Conservation (phyloP, 2,329 filamentous ascomycete genomes). For the Aureobasidium mangrovei region DNA sequence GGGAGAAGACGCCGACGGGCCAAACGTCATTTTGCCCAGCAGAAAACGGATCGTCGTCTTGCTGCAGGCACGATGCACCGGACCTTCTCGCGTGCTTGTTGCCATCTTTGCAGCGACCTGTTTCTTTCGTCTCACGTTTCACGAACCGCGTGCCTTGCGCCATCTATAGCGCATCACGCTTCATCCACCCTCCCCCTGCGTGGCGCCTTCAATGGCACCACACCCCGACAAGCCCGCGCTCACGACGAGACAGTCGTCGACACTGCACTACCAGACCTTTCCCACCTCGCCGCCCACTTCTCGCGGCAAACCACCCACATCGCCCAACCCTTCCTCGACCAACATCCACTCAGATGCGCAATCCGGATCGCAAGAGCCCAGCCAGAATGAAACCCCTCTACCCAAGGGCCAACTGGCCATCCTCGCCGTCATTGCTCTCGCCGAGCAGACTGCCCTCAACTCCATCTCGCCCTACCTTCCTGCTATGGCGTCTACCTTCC, state of each 20-base stretch:
- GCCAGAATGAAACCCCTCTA: conserved; percentile 58
- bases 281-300: conserved; percentile 57
- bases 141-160: neutral
- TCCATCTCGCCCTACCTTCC: conserved; percentile 93
- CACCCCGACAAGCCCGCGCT: conserved; percentile 8
- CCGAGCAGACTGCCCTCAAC: conserved; percentile 93
- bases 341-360: conserved; percentile 22
- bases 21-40: too few species aligned
- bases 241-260: conserved; percentile 34
- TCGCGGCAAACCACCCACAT: conserved; percentile 43
- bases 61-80: neutral
- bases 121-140: neutral
- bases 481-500: conserved; percentile 80
- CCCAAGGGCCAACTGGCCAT: conserved; percentile 76
- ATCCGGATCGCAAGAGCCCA: conserved; percentile 28
- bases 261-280: conserved; percentile 71
- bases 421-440: conserved; percentile 78
- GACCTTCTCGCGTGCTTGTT: neutral
- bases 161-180: neutral
- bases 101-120: neutral
- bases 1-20: neutral
- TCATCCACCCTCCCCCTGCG: neutral
- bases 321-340: conserved; percentile 20
- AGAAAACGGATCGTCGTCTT: neutral
- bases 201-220: conserved; percentile 2